Evolutionary conservation across 2,329 filamentous ascomycete genomes (phyloP), one percentile per base, ranked within the genome.

Genomic region (Arthrobotrys sphaeroides): DNA sequence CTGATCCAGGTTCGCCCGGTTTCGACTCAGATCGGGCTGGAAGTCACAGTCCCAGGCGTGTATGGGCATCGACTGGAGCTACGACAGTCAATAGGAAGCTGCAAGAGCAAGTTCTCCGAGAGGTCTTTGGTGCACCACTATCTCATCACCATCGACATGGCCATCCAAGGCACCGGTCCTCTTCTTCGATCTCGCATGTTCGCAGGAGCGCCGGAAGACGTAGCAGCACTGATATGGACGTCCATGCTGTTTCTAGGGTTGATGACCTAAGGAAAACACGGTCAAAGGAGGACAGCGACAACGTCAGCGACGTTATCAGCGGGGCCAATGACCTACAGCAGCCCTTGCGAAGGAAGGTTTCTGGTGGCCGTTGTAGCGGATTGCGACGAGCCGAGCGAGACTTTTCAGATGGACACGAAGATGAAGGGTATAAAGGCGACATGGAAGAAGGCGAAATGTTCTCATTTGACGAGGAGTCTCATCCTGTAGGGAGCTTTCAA

Each of bases 1-100:
- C 64, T 18, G 68, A 74, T 12, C 62, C 62, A 12, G 61, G 47
- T 4, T 66, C 60, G 3, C 64, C 72, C 13, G 72, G 64, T 18
- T 59, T 62, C 7, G 57, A 75, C 13, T 18, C 60, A 26, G 57
- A 64, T 13, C 55, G 57, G 20, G 69, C 51, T 5, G 38, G 53
- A 3, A 72, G 67, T 12, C 60, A 72, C 42, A 77, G 73, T 28
- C 73, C 67, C 4, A 78, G 78, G 60, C 77, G 77, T 40, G 66
- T 77, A 12, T 73, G 73, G 43, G 28, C 79, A 36, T 79, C 70
- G 10, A 90, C 89, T 88, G 89, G 89, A 20, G 89, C 89, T 22
- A 91, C 89, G 0, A 88, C 87, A 2, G 88, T 90, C 62, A 91
- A 91, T 78, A 84, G 85, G 43, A 87, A 88, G 72, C 82, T 91